Base-by-base conservation (phyloP, 345 rosid species). In the Ceriops decandra region DNA sequence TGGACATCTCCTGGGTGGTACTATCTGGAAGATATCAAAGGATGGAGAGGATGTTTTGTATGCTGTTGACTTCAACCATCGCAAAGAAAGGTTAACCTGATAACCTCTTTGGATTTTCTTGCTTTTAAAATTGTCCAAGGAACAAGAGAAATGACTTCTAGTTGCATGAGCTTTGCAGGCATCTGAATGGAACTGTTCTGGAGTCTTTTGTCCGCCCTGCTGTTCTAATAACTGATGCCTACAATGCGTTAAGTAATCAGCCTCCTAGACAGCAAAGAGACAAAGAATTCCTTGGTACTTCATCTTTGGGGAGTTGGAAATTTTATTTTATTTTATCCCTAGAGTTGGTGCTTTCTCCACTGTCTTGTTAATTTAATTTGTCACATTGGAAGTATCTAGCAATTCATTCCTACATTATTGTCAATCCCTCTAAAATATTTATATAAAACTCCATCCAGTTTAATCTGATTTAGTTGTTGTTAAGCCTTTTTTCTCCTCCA, bases 31-130 rank as follows among this genome's bases (percentile, higher is more conserved):
- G 84, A 95, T 95, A 77, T 87, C 96, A 8, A 95, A 95, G 82
- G 99, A 95, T 60, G 99, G 99, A 65, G 99, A 95, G 73, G 97
- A 95, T 73, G 96, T 95, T 70, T 80, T 95, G 58, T 95, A 95
- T 83, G 99, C 97, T 68, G 99, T 91, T 68, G 99, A 95, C 74
- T 91, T 88, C 77, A 95, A 95, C 76, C 97, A 90, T 63, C 91
- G 97, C 47, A 95, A 87, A 84, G 99, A 95, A 85, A 88, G 87
- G 99, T 91, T 83, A 49, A 17, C 57, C 26, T 15, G 17, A 2
- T 42, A 42, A 15, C 17, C 70, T 59, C 36, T 57, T 58, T 54
- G 42, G 52, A 66, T 24, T 65, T 60, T 27, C 32, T 28, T 60
- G 32, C 33, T 20, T 51, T 47, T 63, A 38, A 52, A 46, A 38